Conservation (phyloP, 768 basidiomycete species). For the Polyporus arcularius region DNA sequence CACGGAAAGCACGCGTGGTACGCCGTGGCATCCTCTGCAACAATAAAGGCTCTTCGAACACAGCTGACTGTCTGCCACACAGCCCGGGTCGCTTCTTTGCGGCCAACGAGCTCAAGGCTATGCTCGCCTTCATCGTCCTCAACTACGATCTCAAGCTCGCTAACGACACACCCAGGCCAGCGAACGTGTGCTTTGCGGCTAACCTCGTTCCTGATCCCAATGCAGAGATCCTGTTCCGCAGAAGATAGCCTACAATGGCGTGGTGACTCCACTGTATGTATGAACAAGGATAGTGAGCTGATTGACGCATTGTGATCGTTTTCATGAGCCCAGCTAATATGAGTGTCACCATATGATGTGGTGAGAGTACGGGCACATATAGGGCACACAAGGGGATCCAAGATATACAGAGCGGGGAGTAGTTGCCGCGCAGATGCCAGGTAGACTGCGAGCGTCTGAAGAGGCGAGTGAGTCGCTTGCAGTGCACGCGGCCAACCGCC, state of each 20-base stretch:
- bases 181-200: conserved; percentile 18
- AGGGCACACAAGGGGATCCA: too few species aligned
- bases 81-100: conserved; percentile 41
- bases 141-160: conserved; percentile 33
- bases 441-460: too few species aligned
- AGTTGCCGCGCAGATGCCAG: too few species aligned
- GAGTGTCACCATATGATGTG: too few species aligned
- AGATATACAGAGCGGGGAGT: too few species aligned
- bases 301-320: too few species aligned
- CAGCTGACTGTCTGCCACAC: background rate
- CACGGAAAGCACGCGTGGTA: conserved; percentile 34
- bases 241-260: background rate
- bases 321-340: too few species aligned
- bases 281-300: too few species aligned
- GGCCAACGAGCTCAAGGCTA: conserved; percentile 34
- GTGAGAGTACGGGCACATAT: too few species aligned
- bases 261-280: too few species aligned
- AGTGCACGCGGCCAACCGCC: too few species aligned
- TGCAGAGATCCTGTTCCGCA: conserved; percentile 26
- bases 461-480: too few species aligned
- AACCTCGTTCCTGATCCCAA: conserved; percentile 19
- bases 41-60: background rate
- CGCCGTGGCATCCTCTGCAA: background rate
- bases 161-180: conserved; percentile 22
- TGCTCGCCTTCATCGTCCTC: conserved; percentile 34